These are phyloP conservation scores for Hypsizygus marmoreus DNA, from an alignment of 768 basidiomycete species.

Conservation along the genomic window DNA sequence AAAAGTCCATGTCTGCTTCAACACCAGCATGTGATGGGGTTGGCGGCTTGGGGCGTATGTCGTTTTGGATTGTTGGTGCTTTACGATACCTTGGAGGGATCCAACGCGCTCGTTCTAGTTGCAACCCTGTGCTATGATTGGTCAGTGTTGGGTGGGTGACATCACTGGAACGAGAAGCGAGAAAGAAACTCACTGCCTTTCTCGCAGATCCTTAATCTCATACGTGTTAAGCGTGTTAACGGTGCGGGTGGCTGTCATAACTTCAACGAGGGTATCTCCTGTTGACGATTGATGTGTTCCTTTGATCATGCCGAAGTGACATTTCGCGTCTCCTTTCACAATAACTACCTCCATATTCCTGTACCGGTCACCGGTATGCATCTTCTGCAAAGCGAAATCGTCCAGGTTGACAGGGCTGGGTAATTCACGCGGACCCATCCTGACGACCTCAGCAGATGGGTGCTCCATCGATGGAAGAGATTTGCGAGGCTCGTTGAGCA, in stretches of 20 bases:
- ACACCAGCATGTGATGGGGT: neutral
- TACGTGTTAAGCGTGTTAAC: neutral
- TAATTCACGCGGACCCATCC: no score
- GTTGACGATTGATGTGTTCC: no score
- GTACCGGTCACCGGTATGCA: neutral
- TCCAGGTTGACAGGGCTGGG: no score
- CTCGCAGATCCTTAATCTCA: neutral
- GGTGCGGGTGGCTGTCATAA: no score
- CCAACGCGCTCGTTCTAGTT: neutral
- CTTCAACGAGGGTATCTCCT: neutral
- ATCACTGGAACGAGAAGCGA: neutral
- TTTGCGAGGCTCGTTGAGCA: no score
- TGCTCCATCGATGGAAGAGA: no score
- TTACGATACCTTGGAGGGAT: neutral
- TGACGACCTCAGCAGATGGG: no score
- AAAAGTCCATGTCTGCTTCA: no score
- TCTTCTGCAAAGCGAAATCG: no score
- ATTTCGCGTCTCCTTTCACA: neutral
- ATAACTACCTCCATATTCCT: slow-evolving; percentile 3
- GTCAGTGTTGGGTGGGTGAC: neutral
- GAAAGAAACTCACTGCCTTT: neutral
- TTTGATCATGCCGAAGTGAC: slow-evolving; percentile 1
- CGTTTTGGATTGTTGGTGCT: neutral
- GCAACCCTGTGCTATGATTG: neutral
- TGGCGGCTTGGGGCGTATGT: neutral